Conservation (phyloP, 768 basidiomycete genomes). For the Podaxis rugospora region DNA sequence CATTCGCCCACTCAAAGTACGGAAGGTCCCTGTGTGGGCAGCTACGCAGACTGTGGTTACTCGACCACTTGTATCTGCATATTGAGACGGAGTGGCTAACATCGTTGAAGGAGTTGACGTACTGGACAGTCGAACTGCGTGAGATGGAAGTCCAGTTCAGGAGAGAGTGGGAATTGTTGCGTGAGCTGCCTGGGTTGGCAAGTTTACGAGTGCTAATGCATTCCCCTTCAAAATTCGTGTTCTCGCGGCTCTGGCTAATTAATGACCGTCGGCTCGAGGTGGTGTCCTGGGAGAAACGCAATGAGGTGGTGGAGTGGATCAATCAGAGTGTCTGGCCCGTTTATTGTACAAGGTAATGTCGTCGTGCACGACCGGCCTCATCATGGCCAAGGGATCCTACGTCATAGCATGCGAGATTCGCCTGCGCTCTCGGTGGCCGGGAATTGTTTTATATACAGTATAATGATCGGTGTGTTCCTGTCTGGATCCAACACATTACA, state of each 20-base stretch:
- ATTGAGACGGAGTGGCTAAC: conserved; percentile 1
- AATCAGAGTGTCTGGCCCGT: not conserved
- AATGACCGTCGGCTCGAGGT: not conserved
- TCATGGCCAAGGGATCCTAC: too few species aligned
- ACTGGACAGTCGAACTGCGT: conserved; percentile 1
- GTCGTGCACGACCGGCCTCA: not conserved
- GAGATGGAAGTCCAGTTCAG: not conserved
- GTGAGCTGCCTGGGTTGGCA: not conserved
- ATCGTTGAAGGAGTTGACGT: conserved; percentile 3
- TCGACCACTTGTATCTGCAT: conserved; percentile 2
- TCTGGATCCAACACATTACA: too few species aligned
- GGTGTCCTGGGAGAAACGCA: not conserved
- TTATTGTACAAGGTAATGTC: not conserved
- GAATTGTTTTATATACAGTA: too few species aligned
- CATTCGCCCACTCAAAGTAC: not conserved
- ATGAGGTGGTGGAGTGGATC: conserved; percentile 3
- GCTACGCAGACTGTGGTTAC: not conserved
- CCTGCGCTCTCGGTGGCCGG: too few species aligned
- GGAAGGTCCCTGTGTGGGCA: not conserved
- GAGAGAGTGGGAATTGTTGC: not conserved
- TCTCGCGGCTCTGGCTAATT: not conserved
- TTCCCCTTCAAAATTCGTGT: not conserved
- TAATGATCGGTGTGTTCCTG: too few species aligned
- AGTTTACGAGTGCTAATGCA: not conserved
- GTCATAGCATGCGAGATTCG: too few species aligned